Evolutionary conservation across 2,329 filamentous ascomycete species (phyloP).

Genomic region (Byssothecium circinans): DNA sequence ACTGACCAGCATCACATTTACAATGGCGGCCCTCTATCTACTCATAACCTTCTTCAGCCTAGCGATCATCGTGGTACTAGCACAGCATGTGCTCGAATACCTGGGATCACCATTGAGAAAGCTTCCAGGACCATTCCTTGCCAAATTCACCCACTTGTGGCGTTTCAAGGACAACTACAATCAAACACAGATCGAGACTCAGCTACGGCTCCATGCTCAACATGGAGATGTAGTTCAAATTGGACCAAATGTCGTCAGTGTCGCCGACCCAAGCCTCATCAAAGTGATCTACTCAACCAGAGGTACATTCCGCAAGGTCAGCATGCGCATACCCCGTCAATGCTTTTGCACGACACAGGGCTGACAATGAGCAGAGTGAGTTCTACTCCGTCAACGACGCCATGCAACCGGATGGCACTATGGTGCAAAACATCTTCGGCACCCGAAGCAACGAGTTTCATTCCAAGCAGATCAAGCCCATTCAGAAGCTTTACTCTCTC

Average conservation of each 20-base stretch:
- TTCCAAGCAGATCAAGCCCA: slow-evolving; percentile 23
- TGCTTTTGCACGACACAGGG: neutral
- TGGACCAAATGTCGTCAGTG: slow-evolving; percentile 34
- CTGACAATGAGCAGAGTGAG: slow-evolving; percentile 22
- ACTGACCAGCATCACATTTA: slow-evolving; percentile 6
- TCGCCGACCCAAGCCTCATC: slow-evolving; percentile 32
- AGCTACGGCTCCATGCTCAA: slow-evolving; percentile 31
- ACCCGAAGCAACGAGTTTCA: slow-evolving; percentile 37
- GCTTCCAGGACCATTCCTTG: slow-evolving; percentile 36
- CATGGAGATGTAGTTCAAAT: slow-evolving; percentile 34
- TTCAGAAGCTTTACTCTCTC: slow-evolving; percentile 35
- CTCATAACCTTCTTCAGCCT: slow-evolving; percentile 18
- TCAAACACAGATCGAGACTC: slow-evolving; percentile 34
- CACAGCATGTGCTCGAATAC: slow-evolving; percentile 27
- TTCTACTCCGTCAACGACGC: slow-evolving; percentile 39
- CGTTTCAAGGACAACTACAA: slow-evolving; percentile 32
- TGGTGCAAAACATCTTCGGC: slow-evolving; percentile 37
- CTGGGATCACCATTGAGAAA: slow-evolving; percentile 33
- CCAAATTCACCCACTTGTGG: slow-evolving; percentile 39
- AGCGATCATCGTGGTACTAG: slow-evolving; percentile 14
- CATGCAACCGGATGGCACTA: slow-evolving; percentile 28
- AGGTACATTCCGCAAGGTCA: slow-evolving; percentile 36
- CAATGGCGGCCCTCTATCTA: slow-evolving; percentile 16
- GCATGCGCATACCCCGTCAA: neutral
- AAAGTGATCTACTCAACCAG: slow-evolving; percentile 38